A percentile compares a stretch with the other conserved stretches of the same genome.
Conservation (phyloP, 805 yeast genomes). For the Cyberlindnera samutprakarnensis region DNA sequence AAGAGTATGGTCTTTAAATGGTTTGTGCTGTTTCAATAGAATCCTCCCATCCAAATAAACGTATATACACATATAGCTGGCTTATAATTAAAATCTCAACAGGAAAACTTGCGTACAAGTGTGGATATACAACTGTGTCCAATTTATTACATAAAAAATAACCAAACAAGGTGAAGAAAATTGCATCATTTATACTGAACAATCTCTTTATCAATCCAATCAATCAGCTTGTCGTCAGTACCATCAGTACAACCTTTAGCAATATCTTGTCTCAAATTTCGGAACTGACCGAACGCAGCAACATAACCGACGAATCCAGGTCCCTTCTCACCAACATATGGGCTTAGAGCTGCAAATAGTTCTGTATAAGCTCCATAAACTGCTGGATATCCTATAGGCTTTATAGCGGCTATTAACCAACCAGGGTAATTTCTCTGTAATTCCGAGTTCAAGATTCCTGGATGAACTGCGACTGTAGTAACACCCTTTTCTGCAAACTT, state of each 20-base stretch:
- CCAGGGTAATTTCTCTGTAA: constrained; percentile 22
- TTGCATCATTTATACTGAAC: constrained; percentile 6
- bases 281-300: constrained; percentile 36
- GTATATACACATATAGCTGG: no score
- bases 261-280: constrained; percentile 30
- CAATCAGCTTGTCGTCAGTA: constrained; percentile 27
- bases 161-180: no score
- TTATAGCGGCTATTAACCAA: not conserved
- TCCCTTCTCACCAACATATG: constrained; percentile 26
- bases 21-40: no score
- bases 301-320: constrained; percentile 26
- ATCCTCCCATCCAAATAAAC: no score
- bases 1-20: constrained; percentile 34
- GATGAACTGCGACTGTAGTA: constrained; percentile 31
- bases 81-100: no score
- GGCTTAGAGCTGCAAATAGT: constrained; percentile 34
- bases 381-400: constrained; percentile 4
- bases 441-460: constrained; percentile 33
- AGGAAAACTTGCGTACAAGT: no score
- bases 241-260: constrained; percentile 25
- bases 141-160: no score
- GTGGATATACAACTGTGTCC: no score
- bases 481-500: constrained; percentile 23
- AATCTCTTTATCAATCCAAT: constrained; percentile 25
- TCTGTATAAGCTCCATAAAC: constrained; percentile 37